These are phyloP conservation scores for Isoetes taiwanensis DNA, from an alignment of 75 land plant species.

Conservation along the genomic window DNA sequence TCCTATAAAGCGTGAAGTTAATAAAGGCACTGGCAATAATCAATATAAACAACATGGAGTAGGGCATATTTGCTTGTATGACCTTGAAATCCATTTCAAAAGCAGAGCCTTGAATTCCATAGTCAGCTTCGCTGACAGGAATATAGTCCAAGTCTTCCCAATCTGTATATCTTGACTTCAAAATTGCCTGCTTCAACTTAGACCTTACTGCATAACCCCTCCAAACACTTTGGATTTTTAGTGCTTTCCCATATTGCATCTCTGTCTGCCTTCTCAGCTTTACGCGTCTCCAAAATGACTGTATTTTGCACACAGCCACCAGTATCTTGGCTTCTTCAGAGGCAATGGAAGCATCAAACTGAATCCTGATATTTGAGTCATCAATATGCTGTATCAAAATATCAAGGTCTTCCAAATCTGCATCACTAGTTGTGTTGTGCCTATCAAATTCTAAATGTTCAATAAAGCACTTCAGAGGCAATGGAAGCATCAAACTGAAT, in stretches of 20 bases:
- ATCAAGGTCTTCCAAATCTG: neutral
- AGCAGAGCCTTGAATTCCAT: too few relatives aligned
- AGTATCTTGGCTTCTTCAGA: neutral
- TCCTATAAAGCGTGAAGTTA: too few relatives aligned
- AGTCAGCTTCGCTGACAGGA: conserved; percentile 14
- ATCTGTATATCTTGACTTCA: conserved; percentile 13
- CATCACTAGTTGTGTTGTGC: too few relatives aligned
- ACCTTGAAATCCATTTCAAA: too few relatives aligned
- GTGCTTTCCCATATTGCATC: too few relatives aligned
- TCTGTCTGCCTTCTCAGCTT: neutral
- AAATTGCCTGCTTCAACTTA: conserved; percentile 13
- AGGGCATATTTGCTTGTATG: too few relatives aligned
- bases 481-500: too few relatives aligned
- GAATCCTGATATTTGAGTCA: neutral
- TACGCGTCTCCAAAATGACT: too few relatives aligned
- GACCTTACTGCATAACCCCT: conserved; percentile 16
- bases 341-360: neutral
- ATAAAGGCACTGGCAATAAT: too few relatives aligned
- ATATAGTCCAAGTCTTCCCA: conserved; percentile 20
- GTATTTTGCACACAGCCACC: neutral
- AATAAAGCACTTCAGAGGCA: too few relatives aligned
- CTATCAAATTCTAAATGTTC: too few relatives aligned
- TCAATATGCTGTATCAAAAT: neutral
- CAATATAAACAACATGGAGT: too few relatives aligned
- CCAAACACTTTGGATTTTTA: conserved; percentile 20